Base-by-base conservation (phyloP, 148 eudicot genomes). In the Silene uniflora region DNA sequence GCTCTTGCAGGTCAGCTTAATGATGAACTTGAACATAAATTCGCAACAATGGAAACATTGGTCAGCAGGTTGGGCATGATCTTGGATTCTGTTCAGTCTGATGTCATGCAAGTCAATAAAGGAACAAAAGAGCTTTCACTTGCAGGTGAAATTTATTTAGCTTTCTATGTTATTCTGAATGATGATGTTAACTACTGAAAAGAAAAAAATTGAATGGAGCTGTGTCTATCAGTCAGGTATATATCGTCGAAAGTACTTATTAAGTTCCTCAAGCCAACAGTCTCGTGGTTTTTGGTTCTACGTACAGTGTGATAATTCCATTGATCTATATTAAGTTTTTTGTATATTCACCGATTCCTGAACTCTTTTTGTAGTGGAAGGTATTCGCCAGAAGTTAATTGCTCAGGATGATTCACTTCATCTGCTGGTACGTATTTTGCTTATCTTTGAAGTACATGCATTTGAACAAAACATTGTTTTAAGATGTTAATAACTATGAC, bases 81-180 rank as follows among this genome's bases (percentile, higher is more conserved):
- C 74, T 69, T 95, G 86, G 94, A 95, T 77, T 90, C 96, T 78
- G 82, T 95, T 80, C 99, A 95, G 85, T 84, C 88, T 73, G 99
- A 95, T 75, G 73, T 92, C 75, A 90, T 95, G 89, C 97, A 89
- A 88, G 90, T 85, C 68, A 95, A 89, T 78, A 90, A 87, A 84
- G 96, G 96, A 74, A 89, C 91, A 75, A 95, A 95, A 70, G 97
- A 90, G 86, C 76, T 91, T 55, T 78, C 90, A 73, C 75, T 92
- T 79, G 89, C 86, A 74, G 81, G 99, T 95, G 35, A 73, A 90
- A 92, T 16, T 23, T 47, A 21, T 25, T 23, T 52, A 54, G 60
- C 73, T 12, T 47, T 22, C 25, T 22, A 14, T 18, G 19, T 69
- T 49, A 17, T 10, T 14, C 27, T 60, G 21, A 65, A 12, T 7